These are phyloP conservation scores for Carex arenaria DNA, from an alignment of 202 grass and related monocot species.

Conservation along the genomic window DNA sequence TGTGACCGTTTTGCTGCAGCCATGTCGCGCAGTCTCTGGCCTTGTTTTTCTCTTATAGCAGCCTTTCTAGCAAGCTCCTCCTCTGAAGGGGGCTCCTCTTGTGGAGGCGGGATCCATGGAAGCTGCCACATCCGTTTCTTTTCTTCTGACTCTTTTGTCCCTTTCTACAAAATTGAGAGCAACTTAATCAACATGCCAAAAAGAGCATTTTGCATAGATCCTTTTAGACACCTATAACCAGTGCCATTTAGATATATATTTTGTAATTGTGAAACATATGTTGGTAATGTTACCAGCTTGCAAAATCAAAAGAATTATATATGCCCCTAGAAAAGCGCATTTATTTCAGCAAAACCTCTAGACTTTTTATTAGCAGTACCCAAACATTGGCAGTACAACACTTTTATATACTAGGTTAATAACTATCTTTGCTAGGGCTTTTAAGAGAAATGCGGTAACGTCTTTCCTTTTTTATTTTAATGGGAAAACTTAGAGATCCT, in stretches of 20 bases:
- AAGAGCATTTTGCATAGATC: neutral
- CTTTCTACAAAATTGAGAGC: conserved; percentile 58
- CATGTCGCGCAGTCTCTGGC: conserved; percentile 82
- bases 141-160: conserved; percentile 79
- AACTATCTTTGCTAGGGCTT: neutral
- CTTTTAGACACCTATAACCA: neutral
- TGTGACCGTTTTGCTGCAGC: conserved; percentile 78
- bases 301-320: neutral
- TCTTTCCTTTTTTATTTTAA: neutral
- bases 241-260: neutral
- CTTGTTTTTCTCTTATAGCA: conserved; percentile 85
- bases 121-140: conserved; percentile 95
- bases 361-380: neutral
- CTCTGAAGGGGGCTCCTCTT: conserved; percentile 78
- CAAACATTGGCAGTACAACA: neutral
- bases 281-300: neutral
- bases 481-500: neutral
- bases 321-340: neutral
- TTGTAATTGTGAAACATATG: neutral
- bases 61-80: conserved; percentile 96
- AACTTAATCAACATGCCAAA: conserved; percentile 13
- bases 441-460: neutral
- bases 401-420: neutral
- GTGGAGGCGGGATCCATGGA: conserved; percentile 85
- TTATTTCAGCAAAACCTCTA: neutral